Conservation (phyloP, 805 yeast species). For the Scheffersomyces coipomensis region DNA sequence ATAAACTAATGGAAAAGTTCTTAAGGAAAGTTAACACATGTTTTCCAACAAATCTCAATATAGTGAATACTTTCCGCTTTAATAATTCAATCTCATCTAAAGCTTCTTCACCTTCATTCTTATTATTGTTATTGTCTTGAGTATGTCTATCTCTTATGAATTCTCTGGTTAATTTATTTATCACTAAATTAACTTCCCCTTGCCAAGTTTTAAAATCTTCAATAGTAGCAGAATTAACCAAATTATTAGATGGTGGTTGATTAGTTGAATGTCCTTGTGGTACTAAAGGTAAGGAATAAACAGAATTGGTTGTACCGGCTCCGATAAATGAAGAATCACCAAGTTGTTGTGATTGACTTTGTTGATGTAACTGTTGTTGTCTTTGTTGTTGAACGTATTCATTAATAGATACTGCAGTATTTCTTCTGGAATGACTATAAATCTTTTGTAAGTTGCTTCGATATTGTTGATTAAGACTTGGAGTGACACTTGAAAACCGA, state of each 20-base stretch:
- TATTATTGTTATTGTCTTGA: neutral
- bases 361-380: slow-evolving; percentile 26
- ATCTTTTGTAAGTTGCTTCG: slow-evolving; percentile 39
- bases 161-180: slow-evolving; percentile 46
- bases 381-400: slow-evolving; percentile 36
- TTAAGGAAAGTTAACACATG: slow-evolving; percentile 26
- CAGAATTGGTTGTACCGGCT: slow-evolving; percentile 13
- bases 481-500: slow-evolving; percentile 35
- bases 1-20: slow-evolving; percentile 32
- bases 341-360: slow-evolving; percentile 3
- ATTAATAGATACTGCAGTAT: slow-evolving; percentile 31
- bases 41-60: slow-evolving; percentile 26
- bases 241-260: slow-evolving; percentile 1
- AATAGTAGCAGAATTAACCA: slow-evolving; percentile 9
- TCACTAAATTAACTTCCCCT: slow-evolving; percentile 47
- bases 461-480: slow-evolving; percentile 32
- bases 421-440: slow-evolving; percentile 42
- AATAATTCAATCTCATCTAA: slow-evolving; percentile 17
- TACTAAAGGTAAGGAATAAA: slow-evolving; percentile 14
- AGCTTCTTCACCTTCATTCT: slow-evolving; percentile 12
- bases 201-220: slow-evolving; percentile 55
- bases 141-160: slow-evolving; percentile 10
- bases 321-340: slow-evolving; percentile 3
- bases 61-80: slow-evolving; percentile 18
- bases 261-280: neutral